A percentile compares a stretch with the other conserved stretches of the same genome.
phyloP scores from a whole-genome alignment of 495 filamentous ascomycete genomes.

The Copromyces sp. region DNA sequence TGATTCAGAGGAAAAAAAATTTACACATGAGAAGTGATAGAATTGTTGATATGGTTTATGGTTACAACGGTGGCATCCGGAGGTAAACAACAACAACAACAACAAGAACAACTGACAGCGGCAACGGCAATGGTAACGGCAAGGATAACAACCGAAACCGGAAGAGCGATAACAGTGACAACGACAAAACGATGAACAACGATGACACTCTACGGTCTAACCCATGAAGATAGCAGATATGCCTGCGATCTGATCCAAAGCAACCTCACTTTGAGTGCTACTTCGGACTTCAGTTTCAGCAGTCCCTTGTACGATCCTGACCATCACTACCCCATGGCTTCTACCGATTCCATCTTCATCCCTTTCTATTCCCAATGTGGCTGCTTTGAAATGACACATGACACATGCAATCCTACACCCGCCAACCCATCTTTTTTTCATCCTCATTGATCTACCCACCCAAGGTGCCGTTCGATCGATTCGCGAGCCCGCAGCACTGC shows the following conservation, averaged over 20 bases:
- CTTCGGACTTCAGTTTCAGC: no score
- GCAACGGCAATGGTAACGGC: background rate
- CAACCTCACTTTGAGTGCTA: background rate
- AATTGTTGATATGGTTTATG: background rate
- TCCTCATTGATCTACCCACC: background rate
- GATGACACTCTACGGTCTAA: background rate
- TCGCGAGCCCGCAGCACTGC: background rate
- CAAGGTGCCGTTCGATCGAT: background rate
- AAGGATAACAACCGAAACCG: no score
- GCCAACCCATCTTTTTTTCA: background rate
- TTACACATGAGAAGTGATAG: background rate
- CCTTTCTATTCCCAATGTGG: no score
- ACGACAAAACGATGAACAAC: background rate
- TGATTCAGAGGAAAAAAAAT: no score
- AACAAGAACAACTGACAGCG: background rate
- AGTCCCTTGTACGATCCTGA: no score
- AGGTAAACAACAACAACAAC: no score
- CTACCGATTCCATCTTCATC: no score
- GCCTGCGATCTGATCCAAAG: background rate
- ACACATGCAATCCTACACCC: background rate
- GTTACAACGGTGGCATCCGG: background rate
- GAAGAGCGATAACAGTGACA: background rate
- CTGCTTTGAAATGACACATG: background rate
- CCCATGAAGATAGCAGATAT: background rate
- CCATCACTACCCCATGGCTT: no score